Evolutionary conservation across 345 rosid genomes (phyloP), one percentile per base, ranked within the genome.

Genomic region (Linum usitatissimum): DNA sequence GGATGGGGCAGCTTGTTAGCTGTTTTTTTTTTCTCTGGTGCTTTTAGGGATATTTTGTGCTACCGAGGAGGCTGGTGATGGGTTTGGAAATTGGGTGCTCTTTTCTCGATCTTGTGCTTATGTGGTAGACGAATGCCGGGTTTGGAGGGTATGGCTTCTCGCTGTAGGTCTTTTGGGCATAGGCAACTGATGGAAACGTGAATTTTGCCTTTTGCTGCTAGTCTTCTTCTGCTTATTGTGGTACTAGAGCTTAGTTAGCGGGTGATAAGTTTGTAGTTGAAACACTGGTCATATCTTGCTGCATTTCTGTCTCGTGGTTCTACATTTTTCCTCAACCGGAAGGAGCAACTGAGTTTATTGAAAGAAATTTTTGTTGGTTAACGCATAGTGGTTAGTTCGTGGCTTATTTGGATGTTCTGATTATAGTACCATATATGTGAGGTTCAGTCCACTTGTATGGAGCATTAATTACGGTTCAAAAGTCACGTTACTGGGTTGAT

Each of bases 1-100:
- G 55, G 70, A 62, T 45, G 59, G 70, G 68, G 74, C 70, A 61
- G 63, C 61, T 63, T 12, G 57, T 1, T 76, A 62, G 49, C 65
- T 18, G 38, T 20, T 72, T 56, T 17, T 64, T 34, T 34, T 66
- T 23, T 23, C 28, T 68, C 59, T 59, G 30, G 13, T 28, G 59
- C 69, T 19, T 40, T 51, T 12, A 56, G 10, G 14, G 18, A 31
- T 31, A n/a, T 9, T 30, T 60, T 54, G 60, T 40, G 61, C 53
- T 19, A 10, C 19, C 45, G 38, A 12, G 38, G 61, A 23, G 18
- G 28, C 60, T 40, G 39, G 2, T 9, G 42, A 18, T 0, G 57
- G 18, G 19, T 5, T 48, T 18, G 55, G 30, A 31, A 8, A 19
- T 23, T 62, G 36, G 9, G 21, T 5, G 38, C 6, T 28, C 34